Base-by-base conservation (phyloP, 805 yeast species). In the Scheffersomyces stipitis region DNA sequence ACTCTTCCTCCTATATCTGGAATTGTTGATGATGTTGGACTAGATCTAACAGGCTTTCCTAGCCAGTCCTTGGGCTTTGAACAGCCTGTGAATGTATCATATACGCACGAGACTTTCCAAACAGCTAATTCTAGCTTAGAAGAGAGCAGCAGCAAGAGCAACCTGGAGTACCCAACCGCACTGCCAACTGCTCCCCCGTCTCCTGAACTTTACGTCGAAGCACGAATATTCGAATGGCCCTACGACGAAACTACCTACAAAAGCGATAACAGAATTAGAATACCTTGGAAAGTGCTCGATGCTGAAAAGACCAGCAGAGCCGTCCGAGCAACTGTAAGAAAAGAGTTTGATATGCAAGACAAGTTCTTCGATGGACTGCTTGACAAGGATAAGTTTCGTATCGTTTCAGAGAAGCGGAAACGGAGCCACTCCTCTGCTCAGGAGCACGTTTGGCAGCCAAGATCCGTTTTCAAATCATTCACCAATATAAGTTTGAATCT, bases 391-490 rank as follows among this genome's bases (percentile, higher is more conserved):
- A 26, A n/a, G 29, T 8, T 26, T 7, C 7, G 24, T 7, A 20
- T 20, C 9, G 24, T n/a, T 14, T 8, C 7, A 8, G 29, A 13
- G 7, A 26, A 7, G 7, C 15, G 7, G 7, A 26, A n/a, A 12
- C 6, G 13, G 29, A n/a, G 7, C n/a, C 13, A 12, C 29, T 26
- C 29, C 6, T 12, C 15, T 12, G 29, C 13, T 6, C 15, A 8
- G n/a, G 46, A 37, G 26, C 45, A 43, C 18, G 44, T 32, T 18
- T 64, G 69, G 69, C 49, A 47, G 30, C 70, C 70, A 3, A 44
- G 55, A 22, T 58, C 64, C 14, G 45, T 64, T 6, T 62, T 49
- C 39, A 46, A 42, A 15, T 54, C 62, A 13, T 63, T 52, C 34
- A 58, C 67, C 5, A 59, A 55, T 38, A 33, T 53, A 37, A 62